Conservation (phyloP, 345 rosid genomes). For the Passiflora organensis region DNA sequence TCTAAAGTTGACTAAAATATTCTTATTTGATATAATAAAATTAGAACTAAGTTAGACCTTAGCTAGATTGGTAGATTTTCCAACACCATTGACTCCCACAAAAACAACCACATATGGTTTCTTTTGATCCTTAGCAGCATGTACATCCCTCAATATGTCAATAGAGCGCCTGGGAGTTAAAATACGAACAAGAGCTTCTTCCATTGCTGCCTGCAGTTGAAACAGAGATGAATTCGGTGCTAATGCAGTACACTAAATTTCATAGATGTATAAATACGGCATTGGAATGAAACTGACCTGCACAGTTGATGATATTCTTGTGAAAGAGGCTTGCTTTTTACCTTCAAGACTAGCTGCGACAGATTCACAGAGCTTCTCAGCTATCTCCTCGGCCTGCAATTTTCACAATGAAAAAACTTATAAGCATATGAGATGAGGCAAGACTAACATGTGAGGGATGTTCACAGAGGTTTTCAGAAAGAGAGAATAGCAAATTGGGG, state of each 20-base stretch:
- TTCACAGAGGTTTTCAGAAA: conserved; percentile 1
- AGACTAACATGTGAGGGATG: conserved; percentile 2
- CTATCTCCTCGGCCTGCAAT: conserved; percentile 95
- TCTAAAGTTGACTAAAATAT: too few species aligned
- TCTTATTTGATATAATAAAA: too few species aligned
- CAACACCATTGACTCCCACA: conserved; percentile 98
- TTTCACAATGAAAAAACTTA: conserved; percentile 5
- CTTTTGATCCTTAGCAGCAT: conserved; percentile 84
- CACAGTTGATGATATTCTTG: conserved; percentile 93
- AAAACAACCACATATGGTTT: conserved; percentile 94
- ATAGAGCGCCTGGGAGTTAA: conserved; percentile 95
- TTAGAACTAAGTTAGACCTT: conserved; percentile 46
- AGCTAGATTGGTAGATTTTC: conserved; percentile 95
- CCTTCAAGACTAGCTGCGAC: conserved; percentile 96
- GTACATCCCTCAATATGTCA: conserved; percentile 91
- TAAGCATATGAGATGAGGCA: conserved; percentile 7
- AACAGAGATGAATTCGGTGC: background rate
- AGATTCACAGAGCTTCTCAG: conserved; percentile 97
- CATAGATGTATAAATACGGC: too few species aligned
- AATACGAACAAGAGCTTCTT: conserved; percentile 92
- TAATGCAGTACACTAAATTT: too few species aligned
- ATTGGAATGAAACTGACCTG: conserved; percentile 46
- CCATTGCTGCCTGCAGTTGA: conserved; percentile 78
- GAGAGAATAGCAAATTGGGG: conserved; percentile 1
- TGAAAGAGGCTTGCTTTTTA: conserved; percentile 90